Evolutionary conservation across 2,329 filamentous ascomycete genomes (phyloP).

Genomic region (Alternaria angustiovoidea): DNA sequence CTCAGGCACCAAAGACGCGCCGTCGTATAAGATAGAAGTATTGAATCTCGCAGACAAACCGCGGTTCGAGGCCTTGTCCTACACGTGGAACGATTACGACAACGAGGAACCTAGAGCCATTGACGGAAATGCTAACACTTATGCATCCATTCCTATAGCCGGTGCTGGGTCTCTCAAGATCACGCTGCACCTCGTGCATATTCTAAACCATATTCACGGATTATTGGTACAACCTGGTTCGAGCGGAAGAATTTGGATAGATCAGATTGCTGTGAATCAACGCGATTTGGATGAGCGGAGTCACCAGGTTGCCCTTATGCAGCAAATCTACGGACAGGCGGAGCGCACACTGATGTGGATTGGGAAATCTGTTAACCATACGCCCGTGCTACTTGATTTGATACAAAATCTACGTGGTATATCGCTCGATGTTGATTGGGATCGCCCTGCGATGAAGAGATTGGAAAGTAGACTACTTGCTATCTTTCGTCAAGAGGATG

Average conservation of each 20-base stretch:
- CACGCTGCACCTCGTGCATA: background rate
- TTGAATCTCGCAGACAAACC: background rate
- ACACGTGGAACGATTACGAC: constrained; percentile 1
- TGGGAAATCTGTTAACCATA: background rate
- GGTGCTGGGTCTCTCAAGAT: background rate
- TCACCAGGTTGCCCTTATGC: constrained; percentile 4
- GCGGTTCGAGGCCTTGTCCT: background rate
- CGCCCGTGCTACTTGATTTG: constrained; percentile 1
- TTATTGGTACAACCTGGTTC: background rate
- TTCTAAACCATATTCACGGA: background rate
- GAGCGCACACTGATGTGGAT: constrained; percentile 1
- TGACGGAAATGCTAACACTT: background rate
- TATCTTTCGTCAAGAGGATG: background rate
- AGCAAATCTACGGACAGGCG: constrained; percentile 1
- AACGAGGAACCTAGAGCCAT: background rate
- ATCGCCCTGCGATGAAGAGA: background rate
- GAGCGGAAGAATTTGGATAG: constrained; percentile 3
- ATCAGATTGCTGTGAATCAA: constrained; percentile 4
- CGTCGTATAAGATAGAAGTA: background rate
- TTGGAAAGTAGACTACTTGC: background rate
- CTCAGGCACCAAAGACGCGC: background rate
- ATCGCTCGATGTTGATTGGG: background rate
- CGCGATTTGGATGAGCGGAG: background rate
- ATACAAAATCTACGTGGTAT: background rate
- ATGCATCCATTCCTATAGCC: background rate